These are phyloP conservation scores for Russula sp. DNA, from an alignment of 768 basidiomycete species.

Conservation along the genomic window DNA sequence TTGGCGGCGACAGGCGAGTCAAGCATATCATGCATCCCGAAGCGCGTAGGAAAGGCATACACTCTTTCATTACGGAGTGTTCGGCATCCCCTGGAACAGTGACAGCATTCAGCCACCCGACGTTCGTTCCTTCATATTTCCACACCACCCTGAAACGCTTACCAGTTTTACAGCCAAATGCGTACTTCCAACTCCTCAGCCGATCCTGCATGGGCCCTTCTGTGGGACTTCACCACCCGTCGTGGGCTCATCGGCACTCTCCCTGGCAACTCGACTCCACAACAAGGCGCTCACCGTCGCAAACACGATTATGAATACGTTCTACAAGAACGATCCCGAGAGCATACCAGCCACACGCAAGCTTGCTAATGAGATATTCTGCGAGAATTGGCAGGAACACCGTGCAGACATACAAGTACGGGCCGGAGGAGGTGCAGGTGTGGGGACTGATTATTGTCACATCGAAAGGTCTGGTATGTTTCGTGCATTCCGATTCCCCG, in stretches of 20 bases:
- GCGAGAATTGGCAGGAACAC: slow-evolving; percentile 76
- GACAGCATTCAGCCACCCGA: slow-evolving; percentile 85
- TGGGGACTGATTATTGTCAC: slow-evolving; percentile 80
- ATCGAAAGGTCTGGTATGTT: slow-evolving; percentile 77
- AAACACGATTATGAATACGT: slow-evolving; percentile 90
- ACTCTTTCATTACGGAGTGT: slow-evolving; percentile 86
- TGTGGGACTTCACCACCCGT: slow-evolving; percentile 84
- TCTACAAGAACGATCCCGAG: slow-evolving; percentile 52
- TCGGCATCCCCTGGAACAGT: slow-evolving; percentile 77
- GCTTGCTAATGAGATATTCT: slow-evolving; percentile 77
- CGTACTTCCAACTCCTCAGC: slow-evolving; percentile 69
- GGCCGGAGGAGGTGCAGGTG: slow-evolving; percentile 48
- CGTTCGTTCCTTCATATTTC: slow-evolving; percentile 37
- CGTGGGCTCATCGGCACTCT: slow-evolving; percentile 66
- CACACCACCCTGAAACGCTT: neutral
- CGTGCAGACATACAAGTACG: slow-evolving; percentile 63
- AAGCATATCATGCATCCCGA: slow-evolving; percentile 84
- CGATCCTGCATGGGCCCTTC: slow-evolving; percentile 78
- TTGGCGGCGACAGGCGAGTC: slow-evolving; percentile 80
- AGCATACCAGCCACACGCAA: slow-evolving; percentile 57
- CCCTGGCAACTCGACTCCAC: slow-evolving; percentile 77
- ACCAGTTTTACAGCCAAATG: slow-evolving; percentile 49
- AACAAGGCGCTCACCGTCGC: slow-evolving; percentile 69
- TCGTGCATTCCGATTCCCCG: neutral
- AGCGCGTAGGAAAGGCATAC: slow-evolving; percentile 51